These are phyloP conservation scores for Globisporangium barbulae DNA, from an alignment of 352 stramenopile species.

Conservation along the genomic window DNA sequence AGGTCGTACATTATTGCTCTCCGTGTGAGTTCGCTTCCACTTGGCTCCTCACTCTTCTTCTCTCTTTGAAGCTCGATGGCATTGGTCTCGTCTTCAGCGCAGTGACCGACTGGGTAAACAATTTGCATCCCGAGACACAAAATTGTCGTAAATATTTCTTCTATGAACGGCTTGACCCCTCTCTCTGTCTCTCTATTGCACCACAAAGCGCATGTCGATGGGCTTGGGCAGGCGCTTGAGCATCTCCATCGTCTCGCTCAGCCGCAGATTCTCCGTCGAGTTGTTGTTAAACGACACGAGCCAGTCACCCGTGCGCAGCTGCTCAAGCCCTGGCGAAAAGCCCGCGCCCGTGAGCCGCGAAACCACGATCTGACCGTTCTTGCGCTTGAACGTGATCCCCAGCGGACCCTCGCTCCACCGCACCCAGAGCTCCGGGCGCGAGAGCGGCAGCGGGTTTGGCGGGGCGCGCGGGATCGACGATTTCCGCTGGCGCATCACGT, in stretches of 20 bases:
- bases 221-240: conserved; percentile 75
- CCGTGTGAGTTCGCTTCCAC: not conserved
- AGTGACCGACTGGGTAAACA: not conserved
- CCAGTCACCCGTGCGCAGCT: conserved; percentile 69
- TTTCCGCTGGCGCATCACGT: conserved; percentile 34
- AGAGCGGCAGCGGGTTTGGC: conserved; percentile 21
- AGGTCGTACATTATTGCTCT: no score
- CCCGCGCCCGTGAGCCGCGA: conserved; percentile 69
- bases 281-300: conserved; percentile 75
- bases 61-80: not conserved
- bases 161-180: not conserved
- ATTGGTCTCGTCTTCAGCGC: no score
- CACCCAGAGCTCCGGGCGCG: conserved; percentile 59
- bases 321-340: conserved; percentile 58
- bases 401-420: conserved; percentile 69
- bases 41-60: not conserved
- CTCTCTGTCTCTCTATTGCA: conserved; percentile 39
- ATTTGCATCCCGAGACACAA: not conserved
- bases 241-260: conserved; percentile 80
- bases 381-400: conserved; percentile 80
- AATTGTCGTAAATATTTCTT: not conserved
- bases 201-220: conserved; percentile 76
- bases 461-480: not conserved
- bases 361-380: conserved; percentile 74
- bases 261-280: conserved; percentile 48